These are phyloP conservation scores for Saturnispora diversa DNA, from an alignment of 805 yeast species.

Conservation along the genomic window DNA sequence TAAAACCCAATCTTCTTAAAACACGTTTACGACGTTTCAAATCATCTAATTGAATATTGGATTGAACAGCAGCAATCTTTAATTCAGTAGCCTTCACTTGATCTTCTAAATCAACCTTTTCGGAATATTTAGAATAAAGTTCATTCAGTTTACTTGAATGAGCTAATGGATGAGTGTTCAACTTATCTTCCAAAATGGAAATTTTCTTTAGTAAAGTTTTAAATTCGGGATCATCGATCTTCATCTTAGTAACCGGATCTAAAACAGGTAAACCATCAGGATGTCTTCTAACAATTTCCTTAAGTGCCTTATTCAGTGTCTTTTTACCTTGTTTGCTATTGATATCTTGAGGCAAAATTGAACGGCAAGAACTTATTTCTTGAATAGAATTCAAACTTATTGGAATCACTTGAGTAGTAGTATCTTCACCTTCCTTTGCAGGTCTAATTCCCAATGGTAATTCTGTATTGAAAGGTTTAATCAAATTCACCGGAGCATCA, in stretches of 20 bases:
- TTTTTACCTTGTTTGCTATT: conserved; percentile 50
- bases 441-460: conserved; percentile 88
- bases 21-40: conserved; percentile 89
- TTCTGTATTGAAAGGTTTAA: conserved; percentile 69
- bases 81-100: conserved; percentile 53
- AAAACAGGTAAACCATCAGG: conserved; percentile 87
- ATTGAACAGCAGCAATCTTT: conserved; percentile 74
- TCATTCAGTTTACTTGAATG: conserved; percentile 53
- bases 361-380: conserved; percentile 69
- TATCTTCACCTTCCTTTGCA: conserved; percentile 59
- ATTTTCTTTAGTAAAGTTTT: conserved; percentile 62
- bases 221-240: conserved; percentile 67
- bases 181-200: conserved; percentile 71
- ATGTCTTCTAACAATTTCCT: conserved; percentile 73
- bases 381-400: conserved; percentile 72
- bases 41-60: conserved; percentile 91
- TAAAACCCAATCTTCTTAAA: conserved; percentile 82
- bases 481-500: conserved; percentile 76
- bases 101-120: conserved; percentile 53
- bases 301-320: conserved; percentile 60
- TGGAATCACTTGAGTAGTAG: conserved; percentile 73
- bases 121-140: conserved; percentile 55
- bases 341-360: conserved; percentile 70
- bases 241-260: conserved; percentile 90
- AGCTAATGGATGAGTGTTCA: conserved; percentile 60